phyloP scores from a whole-genome alignment of 2,329 filamentous ascomycete species.

The Atkinsonella texensis region DNA sequence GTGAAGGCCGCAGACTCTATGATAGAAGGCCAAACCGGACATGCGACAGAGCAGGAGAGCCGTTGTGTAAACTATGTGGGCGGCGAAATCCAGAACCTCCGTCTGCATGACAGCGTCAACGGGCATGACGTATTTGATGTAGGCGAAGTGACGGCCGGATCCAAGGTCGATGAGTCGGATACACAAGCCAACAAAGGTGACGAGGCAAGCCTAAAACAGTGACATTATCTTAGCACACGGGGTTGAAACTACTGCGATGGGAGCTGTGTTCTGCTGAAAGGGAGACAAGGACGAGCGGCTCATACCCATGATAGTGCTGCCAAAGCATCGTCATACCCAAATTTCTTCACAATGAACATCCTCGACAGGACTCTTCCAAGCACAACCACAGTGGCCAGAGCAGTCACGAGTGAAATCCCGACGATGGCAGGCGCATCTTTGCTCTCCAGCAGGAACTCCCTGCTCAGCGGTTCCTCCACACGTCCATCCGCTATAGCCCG shows the following conservation, averaged over 20 bases:
- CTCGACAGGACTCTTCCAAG: conserved; percentile 22
- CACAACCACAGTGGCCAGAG: conserved; percentile 23
- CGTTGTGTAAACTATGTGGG: conserved; percentile 39
- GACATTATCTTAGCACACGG: background rate
- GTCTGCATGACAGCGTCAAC: conserved; percentile 27
- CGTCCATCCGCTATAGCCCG: conserved; percentile 23
- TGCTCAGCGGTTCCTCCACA: conserved; percentile 22
- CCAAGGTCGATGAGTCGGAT: conserved; percentile 34
- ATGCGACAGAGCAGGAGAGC: conserved; percentile 36
- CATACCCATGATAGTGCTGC: conserved; percentile 24
- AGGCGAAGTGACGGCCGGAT: conserved; percentile 33
- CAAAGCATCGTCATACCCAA: conserved; percentile 27
- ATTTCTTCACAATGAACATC: conserved; percentile 21
- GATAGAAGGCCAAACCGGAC: conserved; percentile 40
- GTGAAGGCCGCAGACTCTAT: conserved; percentile 30
- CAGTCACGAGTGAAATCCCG: conserved; percentile 26
- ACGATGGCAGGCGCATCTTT: conserved; percentile 25
- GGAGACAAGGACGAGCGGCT: background rate
- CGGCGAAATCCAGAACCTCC: conserved; percentile 35
- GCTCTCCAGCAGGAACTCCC: conserved; percentile 23
- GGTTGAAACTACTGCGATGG: background rate
- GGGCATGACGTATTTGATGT: conserved; percentile 34
- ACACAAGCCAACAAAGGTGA: conserved; percentile 30
- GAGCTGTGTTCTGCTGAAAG: background rate
- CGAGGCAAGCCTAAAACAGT: conserved; percentile 20